Base-by-base conservation (phyloP, 257 asterid species). In the Gentiana dahurica region DNA sequence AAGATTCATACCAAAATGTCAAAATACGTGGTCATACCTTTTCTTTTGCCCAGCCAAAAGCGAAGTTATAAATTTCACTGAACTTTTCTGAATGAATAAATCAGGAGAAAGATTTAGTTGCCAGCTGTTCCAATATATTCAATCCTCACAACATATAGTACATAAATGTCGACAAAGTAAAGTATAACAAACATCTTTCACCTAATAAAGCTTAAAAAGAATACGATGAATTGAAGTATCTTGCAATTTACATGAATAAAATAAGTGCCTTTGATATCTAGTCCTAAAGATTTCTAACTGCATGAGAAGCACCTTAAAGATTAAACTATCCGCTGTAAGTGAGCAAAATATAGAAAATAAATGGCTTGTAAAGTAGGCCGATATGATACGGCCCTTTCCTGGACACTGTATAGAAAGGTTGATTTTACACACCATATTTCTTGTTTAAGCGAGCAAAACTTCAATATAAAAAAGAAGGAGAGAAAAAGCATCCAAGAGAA, bases 11-110 rank as follows among this genome's bases (percentile, higher is more conserved):
- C 46, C 24, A 41, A 7, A 41, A 4, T 10, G 6, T 1, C 8
- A 41, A 7, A 41, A 41, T 41, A 10, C 6, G 4, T 41, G 46
- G 12, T 45, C 53, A 56, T 70, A 92, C 99, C 97, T 92, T 88
- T 75, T 92, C 99, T 68, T 88, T 92, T 67, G 99, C 97, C 99
- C 99, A 92, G 69, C 95, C 86, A 73, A 92, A 92, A 58, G 99
- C 97, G 65, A 81, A 92, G 74, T 92, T 82, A 77, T 92, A 92
- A 73, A 92, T 88, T 70, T 88, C 99, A 11, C 79, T 78, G 69
- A 88, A 88, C 71, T 85, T 92, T 24, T 88, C 99, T 92, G 94
- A 41, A 74, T 34, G 64, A 53, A 53, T 57, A 34, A 33, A 57
- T 66, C 53, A 34, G 59, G 9, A 41, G 46, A 50, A 47, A 39